These are phyloP conservation scores for Sporothrix globosa DNA, from an alignment of 2,329 filamentous ascomycete genomes.

Conservation along the genomic window DNA sequence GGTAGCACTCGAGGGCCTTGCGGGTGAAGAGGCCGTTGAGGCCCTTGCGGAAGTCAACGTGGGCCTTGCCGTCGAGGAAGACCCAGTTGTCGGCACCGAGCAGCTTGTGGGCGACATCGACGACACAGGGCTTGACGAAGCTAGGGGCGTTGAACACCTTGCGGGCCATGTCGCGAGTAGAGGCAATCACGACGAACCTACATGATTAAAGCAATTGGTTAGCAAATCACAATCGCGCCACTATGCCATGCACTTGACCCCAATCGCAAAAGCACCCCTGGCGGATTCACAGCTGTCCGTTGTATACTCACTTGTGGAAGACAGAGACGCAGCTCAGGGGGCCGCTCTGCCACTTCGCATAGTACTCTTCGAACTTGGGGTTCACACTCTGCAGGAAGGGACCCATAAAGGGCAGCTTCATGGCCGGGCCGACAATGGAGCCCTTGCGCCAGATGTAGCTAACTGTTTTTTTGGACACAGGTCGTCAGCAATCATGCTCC, in stretches of 20 bases:
- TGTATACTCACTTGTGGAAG: constrained; percentile 76
- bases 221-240: constrained; percentile 7
- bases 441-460: constrained; percentile 77
- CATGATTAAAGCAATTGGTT: background rate
- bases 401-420: constrained; percentile 87
- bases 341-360: constrained; percentile 88
- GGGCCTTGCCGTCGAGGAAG: constrained; percentile 90
- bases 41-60: constrained; percentile 97
- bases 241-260: background rate
- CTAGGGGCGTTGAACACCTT: constrained; percentile 94
- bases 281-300: background rate
- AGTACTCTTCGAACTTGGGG: constrained; percentile 88
- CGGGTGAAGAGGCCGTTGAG: constrained; percentile 94
- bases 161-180: constrained; percentile 89
- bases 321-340: constrained; percentile 95
- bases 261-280: no score
- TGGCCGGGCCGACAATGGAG: constrained; percentile 71
- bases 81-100: constrained; percentile 94
- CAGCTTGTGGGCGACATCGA: constrained; percentile 91
- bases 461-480: constrained; percentile 53
- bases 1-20: constrained; percentile 81
- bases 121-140: constrained; percentile 94
- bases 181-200: constrained; percentile 96
- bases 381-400: constrained; percentile 91
- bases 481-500: background rate